Evolutionary conservation across 208 protist species (phyloP), one percentile per base, ranked within the genome.

Genomic region (Polymyxa betae): DNA sequence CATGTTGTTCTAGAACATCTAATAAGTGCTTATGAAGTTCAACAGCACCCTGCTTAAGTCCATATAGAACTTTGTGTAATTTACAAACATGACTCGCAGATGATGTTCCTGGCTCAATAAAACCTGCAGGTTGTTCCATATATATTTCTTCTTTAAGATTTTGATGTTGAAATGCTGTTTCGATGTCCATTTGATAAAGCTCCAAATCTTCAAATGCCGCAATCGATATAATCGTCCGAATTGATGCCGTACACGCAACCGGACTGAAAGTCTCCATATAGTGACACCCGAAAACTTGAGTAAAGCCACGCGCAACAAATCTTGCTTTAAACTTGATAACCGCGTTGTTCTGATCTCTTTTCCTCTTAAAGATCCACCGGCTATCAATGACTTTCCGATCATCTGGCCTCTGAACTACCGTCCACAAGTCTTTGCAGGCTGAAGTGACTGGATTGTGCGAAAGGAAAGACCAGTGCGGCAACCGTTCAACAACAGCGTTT

Each of bases 161-260:
- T 43, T 82, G 72, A 43, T 82, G 72, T 35, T 82, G 72, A 43
- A 82, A 35, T 45, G 35, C 40, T n/a, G 5, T 82, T 82, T 82
- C n/a, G 40, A 82, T 82, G 40, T 82, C 72, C 35, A 82, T 35
- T 43, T 82, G n/a, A 82, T 40, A 5, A n/a, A 82, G n/a, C 72
- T 82, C 72, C 35, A 40, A 24, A 43, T 82, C n/a, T 35, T 82
- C 35, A 12, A 35, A 5, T 5, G 72, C 72, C 5, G 72, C 72
- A 35, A 82, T 82, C 40, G 72, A 82, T 20, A 82, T 45, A 12
- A 82, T 82, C 5, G 72, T n/a, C n/a, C 72, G 5, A 35, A 45
- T 12, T 43, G 40, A 5, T n/a, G 72, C 35, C n/a, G 72, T 82
- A 5, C 16, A 82, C 40, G 72, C 72, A 5, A 82, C 72, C n/a